Percentiles rank a stretch among this genome's conserved stretches.
phyloP scores from a whole-genome alignment of 192 early-diverging fungal species.

The Irineochytrium annulatum region DNA sequence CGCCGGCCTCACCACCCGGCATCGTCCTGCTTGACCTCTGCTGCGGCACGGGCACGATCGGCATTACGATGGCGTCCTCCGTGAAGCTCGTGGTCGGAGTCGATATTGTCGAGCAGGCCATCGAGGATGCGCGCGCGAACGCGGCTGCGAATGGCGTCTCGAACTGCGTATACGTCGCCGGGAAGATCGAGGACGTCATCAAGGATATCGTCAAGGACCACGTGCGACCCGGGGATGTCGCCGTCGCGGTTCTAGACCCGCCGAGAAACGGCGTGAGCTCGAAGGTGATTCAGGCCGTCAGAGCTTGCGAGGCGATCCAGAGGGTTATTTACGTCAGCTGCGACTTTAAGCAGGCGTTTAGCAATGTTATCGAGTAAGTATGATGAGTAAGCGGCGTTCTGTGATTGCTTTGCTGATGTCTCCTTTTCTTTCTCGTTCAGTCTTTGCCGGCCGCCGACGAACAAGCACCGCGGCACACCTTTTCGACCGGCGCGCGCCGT shows the following conservation, averaged over 20 bases:
- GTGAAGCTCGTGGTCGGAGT: constrained; percentile 71
- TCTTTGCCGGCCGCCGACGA: constrained; percentile 65
- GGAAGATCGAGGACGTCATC: constrained; percentile 61
- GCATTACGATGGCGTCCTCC: constrained; percentile 63
- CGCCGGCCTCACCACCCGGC: constrained; percentile 1
- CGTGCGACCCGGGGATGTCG: constrained; percentile 41
- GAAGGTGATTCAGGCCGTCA: constrained; percentile 60
- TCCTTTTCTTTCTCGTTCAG: constrained; percentile 32
- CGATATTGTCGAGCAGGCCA: constrained; percentile 63
- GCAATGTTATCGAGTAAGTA: constrained; percentile 64
- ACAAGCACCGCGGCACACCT: constrained; percentile 50
- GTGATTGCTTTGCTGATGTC: constrained; percentile 1
- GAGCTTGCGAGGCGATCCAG: constrained; percentile 49
- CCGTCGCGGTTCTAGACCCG: constrained; percentile 74
- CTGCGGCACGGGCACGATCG: constrained; percentile 84
- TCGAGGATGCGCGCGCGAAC: constrained; percentile 70
- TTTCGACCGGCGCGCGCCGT: constrained; percentile 58
- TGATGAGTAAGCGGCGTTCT: not conserved
- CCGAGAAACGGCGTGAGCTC: constrained; percentile 59
- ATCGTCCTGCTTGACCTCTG: constrained; percentile 67
- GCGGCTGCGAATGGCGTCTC: constrained; percentile 48
- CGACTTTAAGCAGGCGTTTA: constrained; percentile 50
- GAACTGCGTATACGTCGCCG: constrained; percentile 58
- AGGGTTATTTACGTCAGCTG: constrained; percentile 69
- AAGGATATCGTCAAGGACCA: constrained; percentile 28